Conservation (phyloP, 73 alveolate species). For the Tetrahymena thermophila region DNA sequence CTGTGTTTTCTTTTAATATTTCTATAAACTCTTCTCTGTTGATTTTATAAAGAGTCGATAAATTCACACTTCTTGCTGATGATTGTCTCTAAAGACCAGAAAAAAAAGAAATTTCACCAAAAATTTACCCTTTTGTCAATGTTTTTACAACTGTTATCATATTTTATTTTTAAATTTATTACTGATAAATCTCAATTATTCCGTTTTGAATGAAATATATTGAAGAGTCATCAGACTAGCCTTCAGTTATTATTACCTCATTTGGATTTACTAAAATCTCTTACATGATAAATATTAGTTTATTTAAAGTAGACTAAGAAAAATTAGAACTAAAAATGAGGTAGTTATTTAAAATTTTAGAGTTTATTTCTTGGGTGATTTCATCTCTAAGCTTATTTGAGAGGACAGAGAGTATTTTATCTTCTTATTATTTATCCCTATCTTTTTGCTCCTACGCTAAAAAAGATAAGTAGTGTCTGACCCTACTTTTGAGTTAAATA, state of each 20-base stretch:
- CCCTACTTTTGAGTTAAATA: neutral
- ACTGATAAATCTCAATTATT: neutral
- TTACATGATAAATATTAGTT: neutral
- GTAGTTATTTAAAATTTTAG: neutral
- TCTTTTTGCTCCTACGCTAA: neutral
- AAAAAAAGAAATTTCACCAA: slow-evolving; percentile 30
- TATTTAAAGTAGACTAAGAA: neutral
- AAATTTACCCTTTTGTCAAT: neutral
- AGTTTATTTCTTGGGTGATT: neutral
- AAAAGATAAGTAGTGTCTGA: neutral
- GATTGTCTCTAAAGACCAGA: slow-evolving; percentile 6
- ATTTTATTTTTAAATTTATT: neutral
- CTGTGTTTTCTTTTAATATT: neutral
- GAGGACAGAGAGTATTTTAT: neutral
- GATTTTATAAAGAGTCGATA: slow-evolving; percentile 9
- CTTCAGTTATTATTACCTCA: neutral
- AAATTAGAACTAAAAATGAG: neutral
- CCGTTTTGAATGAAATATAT: neutral
- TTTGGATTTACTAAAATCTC: neutral
- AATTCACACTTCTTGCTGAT: slow-evolving; percentile 16
- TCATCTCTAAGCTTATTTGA: neutral
- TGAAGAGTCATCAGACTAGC: neutral
- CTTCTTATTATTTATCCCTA: neutral
- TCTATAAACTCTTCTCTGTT: slow-evolving; percentile 7
- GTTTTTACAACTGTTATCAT: neutral